Base-by-base conservation (phyloP, 441 rosid genomes). In the Erodium trifolium region DNA sequence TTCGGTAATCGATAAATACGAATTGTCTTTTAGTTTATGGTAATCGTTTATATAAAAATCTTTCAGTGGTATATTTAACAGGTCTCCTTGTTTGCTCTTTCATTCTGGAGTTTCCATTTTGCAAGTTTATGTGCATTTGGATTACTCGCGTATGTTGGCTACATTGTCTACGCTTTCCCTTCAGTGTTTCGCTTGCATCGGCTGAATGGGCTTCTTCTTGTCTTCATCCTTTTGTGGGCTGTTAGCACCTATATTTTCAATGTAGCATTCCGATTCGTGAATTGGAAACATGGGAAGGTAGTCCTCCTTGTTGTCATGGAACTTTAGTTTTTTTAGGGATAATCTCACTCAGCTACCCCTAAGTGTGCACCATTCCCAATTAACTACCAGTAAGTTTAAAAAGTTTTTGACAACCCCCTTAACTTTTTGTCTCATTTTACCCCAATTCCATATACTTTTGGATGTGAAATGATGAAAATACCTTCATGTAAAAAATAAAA, bases 41-140 rank as follows among this genome's bases (percentile, higher is more conserved):
- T 19, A 62, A 62, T 62, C 27, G 34, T 62, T 19, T 60, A 60
- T 60, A 60, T 60, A 18, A 47, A 60, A 60, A 72, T 70, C 70
- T 73, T 72, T 37, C 68, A 9, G 12, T 79, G 66, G 67, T 76
- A 71, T 55, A 57, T 75, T 68, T 79, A 78, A 72, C 91, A 95
- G 99, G 95, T 95, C 73, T 92, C 97, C 62, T 82, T 95, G 79
- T 85, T 90, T 79, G 96, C 89, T 63, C 93, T 95, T 73, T 90
- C 95, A 14, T 92, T 89, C 84, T 95, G 98, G 99, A 95, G 99
- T 83, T 92, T 90, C 72, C 99, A 95, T 80, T 90, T 92, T 81
- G 93, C 97, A 67, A 95, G 99, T 80, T 70, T 89, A 73, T 95
- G 98, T 71, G 99, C 98, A 74, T 91, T 92, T 77, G 98, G 96